Evolutionary conservation across 1,139 yeast species (phyloP), one percentile per base, ranked within the genome.

Genomic region (Arxiozyma heterogenica): DNA sequence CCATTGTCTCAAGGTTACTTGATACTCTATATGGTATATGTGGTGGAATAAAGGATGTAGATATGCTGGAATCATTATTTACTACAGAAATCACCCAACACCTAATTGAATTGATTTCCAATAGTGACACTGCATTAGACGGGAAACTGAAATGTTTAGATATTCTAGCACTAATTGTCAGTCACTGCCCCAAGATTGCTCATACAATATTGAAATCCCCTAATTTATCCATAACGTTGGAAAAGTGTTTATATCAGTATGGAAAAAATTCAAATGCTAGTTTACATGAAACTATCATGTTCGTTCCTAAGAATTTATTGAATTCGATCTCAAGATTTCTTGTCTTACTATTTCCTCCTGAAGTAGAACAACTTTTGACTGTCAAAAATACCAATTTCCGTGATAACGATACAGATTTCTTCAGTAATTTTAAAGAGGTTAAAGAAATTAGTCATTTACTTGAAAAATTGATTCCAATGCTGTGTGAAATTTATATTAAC

Each of bases 401-500:
- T 17, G 5, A 25, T 22, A 34, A 34, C 5, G 25, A 30, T 3
- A 52, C 53, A 1, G 54, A 52, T 1, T 46, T 56, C 6, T 51
- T 54, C 5, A 59, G 61, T 3, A 73, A 75, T 55, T 52, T 55
- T 11, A 59, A 62, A 3, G 73, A 75, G 55, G 63, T 64, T 4
- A 60, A 64, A 42, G 67, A 78, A 55, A 53, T 71, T 11, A 64
- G 62, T 55, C 43, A 58, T 7, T 83, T 86, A 65, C 74, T 81
- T 4, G 72, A 72, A 49, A 75, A 76, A 7, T 66, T 84, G 1
- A 78, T 85, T 66, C 79, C 84, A 0, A 64, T 88, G n/a, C 68
- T 90, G 52, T 71, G 86, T 39, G 82, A 81, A 56, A 77, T 90
- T 20, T 90, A 86, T 64, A 83, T 86, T 47, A 84, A 95, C 1